Conservation (phyloP, 2,329 filamentous ascomycete genomes). For the Penicillium hesseltinei region DNA sequence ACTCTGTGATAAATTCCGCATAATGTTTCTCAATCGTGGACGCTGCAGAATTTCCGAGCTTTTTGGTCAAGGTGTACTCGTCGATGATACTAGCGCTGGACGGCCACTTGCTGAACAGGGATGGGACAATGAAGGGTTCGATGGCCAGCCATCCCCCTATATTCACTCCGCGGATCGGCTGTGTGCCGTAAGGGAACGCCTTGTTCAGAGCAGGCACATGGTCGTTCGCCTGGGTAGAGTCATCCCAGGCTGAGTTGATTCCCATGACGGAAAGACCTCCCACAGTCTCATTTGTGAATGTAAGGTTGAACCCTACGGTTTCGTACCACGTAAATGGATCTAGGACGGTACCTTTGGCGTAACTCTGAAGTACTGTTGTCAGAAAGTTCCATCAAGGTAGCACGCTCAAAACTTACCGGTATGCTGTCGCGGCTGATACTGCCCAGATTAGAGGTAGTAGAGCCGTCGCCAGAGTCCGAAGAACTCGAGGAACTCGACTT, state of each 20-base stretch:
- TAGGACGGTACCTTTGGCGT: conserved; percentile 71
- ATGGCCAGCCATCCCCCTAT: conserved; percentile 90
- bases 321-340: conserved; percentile 93
- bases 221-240: conserved; percentile 72
- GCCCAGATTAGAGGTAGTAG: conserved; percentile 49
- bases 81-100: conserved; percentile 69
- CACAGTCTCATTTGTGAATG: conserved; percentile 81
- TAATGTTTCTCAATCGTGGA: conserved; percentile 87
- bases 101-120: conserved; percentile 71
- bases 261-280: conserved; percentile 91
- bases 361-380: conserved; percentile 33
- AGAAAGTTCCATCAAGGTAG: neutral
- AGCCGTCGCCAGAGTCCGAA: conserved; percentile 20
- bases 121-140: conserved; percentile 94
- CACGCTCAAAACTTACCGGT: conserved; percentile 46
- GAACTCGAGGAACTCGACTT: conserved; percentile 27
- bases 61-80: conserved; percentile 74
- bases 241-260: conserved; percentile 79
- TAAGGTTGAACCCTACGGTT: conserved; percentile 87
- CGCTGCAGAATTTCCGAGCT: conserved; percentile 66
- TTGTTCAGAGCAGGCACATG: conserved; percentile 76
- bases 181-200: conserved; percentile 73
- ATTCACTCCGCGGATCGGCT: conserved; percentile 85
- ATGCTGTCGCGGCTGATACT: conserved; percentile 57
- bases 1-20: conserved; percentile 78